Evolutionary conservation across 2,329 filamentous ascomycete species (phyloP), one percentile per base, ranked within the genome.

Genomic region (Canariomyces notabilis): DNA sequence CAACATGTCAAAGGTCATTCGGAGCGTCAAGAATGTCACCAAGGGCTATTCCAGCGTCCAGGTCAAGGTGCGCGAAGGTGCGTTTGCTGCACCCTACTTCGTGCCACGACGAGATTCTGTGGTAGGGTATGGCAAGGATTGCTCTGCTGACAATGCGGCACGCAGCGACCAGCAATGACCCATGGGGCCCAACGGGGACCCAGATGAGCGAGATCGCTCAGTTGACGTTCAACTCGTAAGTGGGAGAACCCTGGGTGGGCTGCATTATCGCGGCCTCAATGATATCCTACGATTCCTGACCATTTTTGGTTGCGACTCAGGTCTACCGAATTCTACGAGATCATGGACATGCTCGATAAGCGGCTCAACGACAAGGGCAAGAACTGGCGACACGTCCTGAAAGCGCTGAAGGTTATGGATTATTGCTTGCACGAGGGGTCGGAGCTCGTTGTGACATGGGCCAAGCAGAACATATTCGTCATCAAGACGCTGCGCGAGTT

Each of bases 271-370:
- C 32, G 8, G 20, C 22, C 32, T 21, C 14, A 14, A 23, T 19
- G 15, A 16, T 29, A 33, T n/a, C n/a, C n/a, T n/a, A n/a, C n/a
- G n/a, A n/a, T n/a, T n/a, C n/a, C n/a, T n/a, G n/a, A 42, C 49
- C 50, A 29, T 50, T 41, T 5, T 4, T 42, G 19, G 14, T 23
- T 9, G 5, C 22, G 2, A 23, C 33, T 34, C 55, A 95, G 91
- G 64, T 90, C 89, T 29, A 91, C 86, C 68, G 93, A 97, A 67
- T 98, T 98, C 72, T 95, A 95, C 73, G 91, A 98, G 66, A 96
- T 98, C 61, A 95, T 98, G 85, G 93, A 98, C 67, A 98, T 98
- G 89, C 76, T 98, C 57, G 93, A 98, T 71, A 97, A 97, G 75
- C 85, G 93, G 57, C 74, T 98, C 62, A 98, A 98, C 61, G 93